These are phyloP conservation scores for Tulasnella sp. DNA, from an alignment of 768 basidiomycete species.

Conservation along the genomic window DNA sequence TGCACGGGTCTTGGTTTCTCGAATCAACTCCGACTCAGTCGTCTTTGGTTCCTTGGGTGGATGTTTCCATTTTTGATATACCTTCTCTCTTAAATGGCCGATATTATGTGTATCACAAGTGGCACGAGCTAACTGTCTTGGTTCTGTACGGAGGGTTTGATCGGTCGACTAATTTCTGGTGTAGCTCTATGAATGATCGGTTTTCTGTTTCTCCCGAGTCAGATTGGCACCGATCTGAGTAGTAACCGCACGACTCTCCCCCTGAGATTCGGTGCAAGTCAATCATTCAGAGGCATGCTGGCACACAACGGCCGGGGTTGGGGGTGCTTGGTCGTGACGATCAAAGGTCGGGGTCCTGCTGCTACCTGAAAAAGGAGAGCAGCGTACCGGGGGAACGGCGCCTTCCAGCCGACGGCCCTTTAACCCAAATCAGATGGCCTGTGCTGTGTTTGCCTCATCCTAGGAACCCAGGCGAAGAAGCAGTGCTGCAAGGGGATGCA, in stretches of 20 bases:
- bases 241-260: neutral
- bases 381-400: neutral
- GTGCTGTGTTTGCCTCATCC: neutral
- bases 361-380: neutral
- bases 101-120: slow-evolving; percentile 8
- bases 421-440: slow-evolving; percentile 5
- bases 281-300: neutral
- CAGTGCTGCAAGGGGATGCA: neutral
- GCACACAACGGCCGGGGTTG: neutral
- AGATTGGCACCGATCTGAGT: neutral
- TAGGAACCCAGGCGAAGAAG: neutral
- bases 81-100: slow-evolving; percentile 1
- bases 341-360: neutral
- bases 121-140: slow-evolving; percentile 13
- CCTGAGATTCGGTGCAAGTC: neutral
- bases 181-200: slow-evolving; percentile 1
- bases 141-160: slow-evolving; percentile 3
- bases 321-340: neutral
- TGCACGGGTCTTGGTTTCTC: neutral
- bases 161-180: slow-evolving; percentile 1
- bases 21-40: neutral
- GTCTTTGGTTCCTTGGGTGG: neutral
- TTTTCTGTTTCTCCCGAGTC: neutral
- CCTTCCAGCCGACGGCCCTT: slow-evolving; percentile 8
- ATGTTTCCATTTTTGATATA: slow-evolving; percentile 2